These are phyloP conservation scores for Pichia phayaonensis DNA, from an alignment of 805 yeast species.

Conservation along the genomic window DNA sequence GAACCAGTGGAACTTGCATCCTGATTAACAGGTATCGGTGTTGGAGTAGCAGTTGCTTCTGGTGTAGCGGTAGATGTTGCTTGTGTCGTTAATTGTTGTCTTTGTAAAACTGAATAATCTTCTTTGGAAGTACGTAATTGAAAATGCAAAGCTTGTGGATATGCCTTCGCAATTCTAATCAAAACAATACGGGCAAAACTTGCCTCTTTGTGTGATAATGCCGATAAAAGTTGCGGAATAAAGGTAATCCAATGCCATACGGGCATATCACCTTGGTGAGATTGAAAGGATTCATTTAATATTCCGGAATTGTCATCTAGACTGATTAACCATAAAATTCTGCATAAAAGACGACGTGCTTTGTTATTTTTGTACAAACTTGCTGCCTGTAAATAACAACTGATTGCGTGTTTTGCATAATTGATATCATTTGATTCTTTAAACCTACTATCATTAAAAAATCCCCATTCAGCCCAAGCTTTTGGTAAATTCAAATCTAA, in stretches of 20 bases:
- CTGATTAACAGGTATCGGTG: not conserved
- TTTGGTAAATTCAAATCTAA: slow-evolving; percentile 89
- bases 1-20: not conserved
- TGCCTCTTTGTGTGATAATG: slow-evolving; percentile 88
- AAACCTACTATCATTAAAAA: slow-evolving; percentile 81
- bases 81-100: slow-evolving; percentile 36
- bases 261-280: slow-evolving; percentile 92
- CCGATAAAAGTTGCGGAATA: slow-evolving; percentile 87
- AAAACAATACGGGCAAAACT: slow-evolving; percentile 79
- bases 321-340: slow-evolving; percentile 89
- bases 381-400: slow-evolving; percentile 96
- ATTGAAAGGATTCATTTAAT: slow-evolving; percentile 79
- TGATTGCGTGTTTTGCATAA: slow-evolving; percentile 87
- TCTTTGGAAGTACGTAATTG: slow-evolving; percentile 92
- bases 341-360: slow-evolving; percentile 76
- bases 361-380: slow-evolving; percentile 91
- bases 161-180: slow-evolving; percentile 88
- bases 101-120: slow-evolving; percentile 80
- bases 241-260: slow-evolving; percentile 99
- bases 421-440: slow-evolving; percentile 73
- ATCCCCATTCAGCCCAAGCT: slow-evolving; percentile 99
- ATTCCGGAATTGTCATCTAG: slow-evolving; percentile 81
- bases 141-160: slow-evolving; percentile 96
- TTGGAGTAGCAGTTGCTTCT: slow-evolving; percentile 1
- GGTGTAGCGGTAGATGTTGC: slow-evolving; percentile 2